These are phyloP conservation scores for Ambrosia artemisiifolia DNA, from an alignment of 129 eudicot genomes.

Conservation along the genomic window DNA sequence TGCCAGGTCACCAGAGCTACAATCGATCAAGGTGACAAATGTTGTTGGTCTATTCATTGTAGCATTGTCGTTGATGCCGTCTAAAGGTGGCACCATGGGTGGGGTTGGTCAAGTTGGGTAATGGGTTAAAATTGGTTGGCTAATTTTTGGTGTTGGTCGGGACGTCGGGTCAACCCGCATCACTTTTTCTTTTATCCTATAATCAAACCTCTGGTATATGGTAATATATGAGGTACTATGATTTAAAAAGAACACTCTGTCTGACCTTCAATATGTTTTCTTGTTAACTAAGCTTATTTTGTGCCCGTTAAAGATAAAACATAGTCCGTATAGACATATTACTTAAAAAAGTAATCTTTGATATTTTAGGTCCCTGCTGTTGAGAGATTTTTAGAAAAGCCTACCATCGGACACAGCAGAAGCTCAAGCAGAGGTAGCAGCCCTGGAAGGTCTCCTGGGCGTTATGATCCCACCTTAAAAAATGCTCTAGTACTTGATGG, in stretches of 20 bases:
- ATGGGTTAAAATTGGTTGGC: not conserved
- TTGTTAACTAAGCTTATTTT: not conserved
- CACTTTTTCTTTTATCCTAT: not conserved
- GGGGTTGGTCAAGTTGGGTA: not conserved
- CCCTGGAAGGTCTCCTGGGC: slow-evolving; percentile 90
- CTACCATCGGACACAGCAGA: slow-evolving; percentile 74
- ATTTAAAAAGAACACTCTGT: not conserved
- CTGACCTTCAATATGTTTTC: not conserved
- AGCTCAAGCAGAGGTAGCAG: slow-evolving; percentile 96
- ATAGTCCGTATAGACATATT: not conserved
- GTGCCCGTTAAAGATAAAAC: not conserved
- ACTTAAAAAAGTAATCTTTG: slow-evolving; percentile 5
- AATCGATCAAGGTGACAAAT: slow-evolving; percentile 71
- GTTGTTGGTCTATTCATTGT: not conserved
- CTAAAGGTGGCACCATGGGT: not conserved
- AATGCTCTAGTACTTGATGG: slow-evolving; percentile 58
- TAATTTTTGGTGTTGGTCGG: not conserved
- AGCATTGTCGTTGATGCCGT: not conserved
- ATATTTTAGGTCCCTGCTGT: slow-evolving; percentile 72
- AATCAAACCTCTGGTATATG: not conserved
- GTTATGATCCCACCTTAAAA: slow-evolving; percentile 58
- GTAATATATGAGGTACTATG: not conserved
- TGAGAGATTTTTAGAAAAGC: slow-evolving; percentile 86
- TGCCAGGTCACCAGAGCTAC: slow-evolving; percentile 94
- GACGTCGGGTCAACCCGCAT: not conserved